Base-by-base conservation (phyloP, 176 grass and related monocot species). In the Ananas comosus region DNA sequence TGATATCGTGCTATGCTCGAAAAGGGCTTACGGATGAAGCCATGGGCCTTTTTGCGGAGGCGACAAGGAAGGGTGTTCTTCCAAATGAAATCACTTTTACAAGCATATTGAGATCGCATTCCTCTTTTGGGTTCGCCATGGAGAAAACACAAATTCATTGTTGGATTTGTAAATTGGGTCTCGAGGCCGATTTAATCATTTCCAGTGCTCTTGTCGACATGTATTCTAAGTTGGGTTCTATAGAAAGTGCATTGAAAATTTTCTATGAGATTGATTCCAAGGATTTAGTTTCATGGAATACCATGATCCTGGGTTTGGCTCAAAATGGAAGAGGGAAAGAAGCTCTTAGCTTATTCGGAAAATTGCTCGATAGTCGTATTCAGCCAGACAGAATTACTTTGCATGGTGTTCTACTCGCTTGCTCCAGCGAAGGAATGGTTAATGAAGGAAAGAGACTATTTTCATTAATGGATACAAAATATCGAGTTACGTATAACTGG, bases 201-300 rank as follows among this genome's bases (percentile, higher is more conserved):
- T 77, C 86, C 29, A 90, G 76, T 52, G 84, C 84, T 66, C 86
- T 97, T 7, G 18, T 85, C 25, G 86, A 97, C 76, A 85, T 97
- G 82, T 97, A 97, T 78, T 80, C 74, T 71, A 97, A 97, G 71
- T 87, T 92, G 59, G 89, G 89, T 74, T 90, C 72, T 50, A 48
- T 71, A 13, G 76, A 90, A 49, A 28, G 64, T 70, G 84, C 86
- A 48, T 68, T 65, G 2, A 76, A 79, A 72, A 76, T 92, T 21
- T 97, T 90, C 64, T 76, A 11, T 18, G 51, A 12, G 12, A 77
- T 85, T 74, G 28, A 19, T 74, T 6, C 66, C 17, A 89, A 80
- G 61, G 93, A 97, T 78, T 74, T 92, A 71, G 80, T 97, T 21
- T 81, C 76, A 65, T 92, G 86, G 86, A 92, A 92, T 79, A 87